These are phyloP conservation scores for Nannizzia gypsea DNA, from an alignment of 2,329 filamentous ascomycete species.

Conservation along the genomic window DNA sequence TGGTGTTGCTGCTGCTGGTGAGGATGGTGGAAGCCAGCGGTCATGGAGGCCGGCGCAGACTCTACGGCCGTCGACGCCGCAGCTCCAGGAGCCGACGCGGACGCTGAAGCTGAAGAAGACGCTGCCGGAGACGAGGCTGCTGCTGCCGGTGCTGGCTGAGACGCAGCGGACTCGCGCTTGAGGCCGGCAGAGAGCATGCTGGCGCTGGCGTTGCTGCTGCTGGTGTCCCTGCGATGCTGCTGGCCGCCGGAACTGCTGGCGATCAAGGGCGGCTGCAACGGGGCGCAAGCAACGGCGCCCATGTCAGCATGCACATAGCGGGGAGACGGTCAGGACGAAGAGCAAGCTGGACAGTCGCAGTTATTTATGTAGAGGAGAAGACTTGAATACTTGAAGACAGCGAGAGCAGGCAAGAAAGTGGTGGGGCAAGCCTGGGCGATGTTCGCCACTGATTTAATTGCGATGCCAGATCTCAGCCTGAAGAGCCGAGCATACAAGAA, in stretches of 20 bases:
- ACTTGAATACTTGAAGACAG: too few relatives aligned
- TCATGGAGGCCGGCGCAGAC: background rate
- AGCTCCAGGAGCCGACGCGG: background rate
- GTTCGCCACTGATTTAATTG: background rate
- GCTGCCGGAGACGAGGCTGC: background rate
- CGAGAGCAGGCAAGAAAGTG: too few relatives aligned
- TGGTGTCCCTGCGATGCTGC: background rate
- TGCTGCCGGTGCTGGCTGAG: too few relatives aligned
- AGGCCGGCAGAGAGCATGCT: constrained; percentile 14
- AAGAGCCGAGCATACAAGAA: background rate
- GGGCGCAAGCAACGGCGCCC: constrained; percentile 45
- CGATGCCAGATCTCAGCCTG: background rate
- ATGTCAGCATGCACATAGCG: constrained; percentile 34
- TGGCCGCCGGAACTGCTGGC: constrained; percentile 29
- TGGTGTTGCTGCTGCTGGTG: background rate
- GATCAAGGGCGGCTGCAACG: constrained; percentile 47
- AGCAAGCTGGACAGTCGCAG: too few relatives aligned
- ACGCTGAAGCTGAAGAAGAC: too few relatives aligned
- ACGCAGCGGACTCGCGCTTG: background rate
- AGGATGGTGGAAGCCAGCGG: background rate
- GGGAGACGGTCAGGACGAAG: background rate
- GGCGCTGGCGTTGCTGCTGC: constrained; percentile 28
- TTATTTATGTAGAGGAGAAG: too few relatives aligned
- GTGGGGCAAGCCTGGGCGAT: background rate
- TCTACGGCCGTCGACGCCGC: background rate